Evolutionary conservation across 2,329 filamentous ascomycete genomes (phyloP), one percentile per base, ranked within the genome.

Genomic region (Fusarium protoensiforme): DNA sequence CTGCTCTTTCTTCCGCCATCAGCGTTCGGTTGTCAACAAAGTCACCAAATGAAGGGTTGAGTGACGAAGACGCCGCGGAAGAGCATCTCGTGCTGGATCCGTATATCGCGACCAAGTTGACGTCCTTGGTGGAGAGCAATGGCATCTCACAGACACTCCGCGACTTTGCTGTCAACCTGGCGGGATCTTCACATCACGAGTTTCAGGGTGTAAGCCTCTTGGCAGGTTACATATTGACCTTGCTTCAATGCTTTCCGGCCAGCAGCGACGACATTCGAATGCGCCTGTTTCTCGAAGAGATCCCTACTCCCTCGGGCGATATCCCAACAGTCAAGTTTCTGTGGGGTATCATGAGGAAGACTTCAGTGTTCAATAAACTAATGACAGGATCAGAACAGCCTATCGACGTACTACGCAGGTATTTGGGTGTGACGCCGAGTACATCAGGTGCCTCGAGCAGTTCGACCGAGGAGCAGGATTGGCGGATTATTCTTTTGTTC

Each of bases 251-350:
- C 76, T 98, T 98, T 74, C 95, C 96, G 10, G 85, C 87, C 8
- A 89, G 91, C 67, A 92, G 92, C 5, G 95, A 98, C 78, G 95
- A 98, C 67, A 97, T 98, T 68, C 92, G 95, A 24, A 97, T 98
- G 94, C 96, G 94, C 84, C 86, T 98, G 1, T 98, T 96, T 78
- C 87, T 96, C 43, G 80, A 81, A 29, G 74, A 82, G 61, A 82
- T 84, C 16, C 80, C 81, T 20, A 80, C 78, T 4, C 24, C 72
- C 7, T 70, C 75, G 6, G 93, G 94, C 0, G 90, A 92, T 48
- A 86, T 93, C 6, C 83, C 87, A 3, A 83, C 78, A 60, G 81
- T 77, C 74, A 83, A 92, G 75, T 98, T 94, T 78, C 94, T 98
- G 75, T 98, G 96, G 94, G 88, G 92, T 62, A 87, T 84, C 36